A percentile compares a stretch with the other conserved stretches of the same genome.
Evolutionary conservation across 306 rosid species (phyloP).

Genomic region (Herpetospermum pedunculosum): DNA sequence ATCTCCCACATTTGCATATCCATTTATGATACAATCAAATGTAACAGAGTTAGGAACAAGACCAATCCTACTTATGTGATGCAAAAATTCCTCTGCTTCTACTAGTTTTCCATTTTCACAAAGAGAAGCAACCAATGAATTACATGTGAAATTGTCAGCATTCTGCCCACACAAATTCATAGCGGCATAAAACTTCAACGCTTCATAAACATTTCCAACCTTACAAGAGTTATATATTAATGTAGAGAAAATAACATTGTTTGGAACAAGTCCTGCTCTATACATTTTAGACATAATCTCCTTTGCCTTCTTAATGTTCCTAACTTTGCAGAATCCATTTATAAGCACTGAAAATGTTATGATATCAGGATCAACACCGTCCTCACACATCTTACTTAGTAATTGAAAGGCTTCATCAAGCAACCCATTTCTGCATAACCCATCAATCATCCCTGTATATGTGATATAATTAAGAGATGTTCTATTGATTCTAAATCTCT

Average conservation of each 20-base stretch:
- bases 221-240: conserved; percentile 57
- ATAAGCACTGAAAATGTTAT: conserved; percentile 62
- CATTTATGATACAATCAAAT: conserved; percentile 47
- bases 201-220: conserved; percentile 42
- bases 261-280: conserved; percentile 40
- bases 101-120: conserved; percentile 40
- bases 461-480: conserved; percentile 25
- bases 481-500: conserved; percentile 40
- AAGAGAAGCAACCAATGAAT: conserved; percentile 37
- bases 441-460: conserved; percentile 52
- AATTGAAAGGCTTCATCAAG: conserved; percentile 47
- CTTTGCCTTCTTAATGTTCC: conserved; percentile 46
- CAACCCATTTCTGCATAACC: conserved; percentile 53
- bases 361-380: conserved; percentile 38
- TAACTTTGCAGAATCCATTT: conserved; percentile 49
- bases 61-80: conserved; percentile 55
- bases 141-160: conserved; percentile 45
- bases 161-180: conserved; percentile 40
- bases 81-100: conserved; percentile 56
- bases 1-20: conserved; percentile 46
- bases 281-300: conserved; percentile 57
- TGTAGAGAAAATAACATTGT: conserved; percentile 44
- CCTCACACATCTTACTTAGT: conserved; percentile 35
- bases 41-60: conserved; percentile 39
- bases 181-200: conserved; percentile 39